Evolutionary conservation across 164 flowering plant species (phyloP).

Genomic region (Dillenia suffruticosa): DNA sequence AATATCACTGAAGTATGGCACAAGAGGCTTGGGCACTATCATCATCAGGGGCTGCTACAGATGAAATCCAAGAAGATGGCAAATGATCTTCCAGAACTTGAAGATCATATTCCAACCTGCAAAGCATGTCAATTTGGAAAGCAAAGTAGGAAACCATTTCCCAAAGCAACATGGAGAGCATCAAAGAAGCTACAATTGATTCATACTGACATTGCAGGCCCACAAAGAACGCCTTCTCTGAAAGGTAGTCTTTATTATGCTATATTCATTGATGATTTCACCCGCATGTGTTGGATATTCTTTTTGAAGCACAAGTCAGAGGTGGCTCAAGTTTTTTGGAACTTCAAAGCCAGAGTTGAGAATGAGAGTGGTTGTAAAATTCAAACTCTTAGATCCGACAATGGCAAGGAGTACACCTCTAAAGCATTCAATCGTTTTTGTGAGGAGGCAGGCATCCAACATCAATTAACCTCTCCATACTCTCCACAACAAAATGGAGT

Average conservation of each 20-base stretch:
- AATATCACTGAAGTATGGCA: no score
- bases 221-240: not conserved
- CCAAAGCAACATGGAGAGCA: conserved; percentile 3
- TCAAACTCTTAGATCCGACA: no score
- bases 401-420: not conserved
- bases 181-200: conserved; percentile 2
- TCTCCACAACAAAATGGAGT: not conserved
- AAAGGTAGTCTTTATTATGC: not conserved
- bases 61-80: no score
- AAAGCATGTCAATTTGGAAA: no score
- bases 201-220: conserved; percentile 3
- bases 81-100: no score
- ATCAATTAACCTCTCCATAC: conserved; percentile 1
- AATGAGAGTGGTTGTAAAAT: not conserved
- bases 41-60: no score
- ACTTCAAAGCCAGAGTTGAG: not conserved
- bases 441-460: conserved; percentile 4
- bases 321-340: not conserved
- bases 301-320: conserved; percentile 4
- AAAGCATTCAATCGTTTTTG: not conserved
- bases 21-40: no score
- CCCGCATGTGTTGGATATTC: conserved; percentile 5
- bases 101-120: no score
- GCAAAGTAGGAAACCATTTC: no score
- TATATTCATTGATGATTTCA: conserved; percentile 6